Base-by-base conservation (phyloP, 176 grass and related monocot genomes). In the Hordeum marinum region DNA sequence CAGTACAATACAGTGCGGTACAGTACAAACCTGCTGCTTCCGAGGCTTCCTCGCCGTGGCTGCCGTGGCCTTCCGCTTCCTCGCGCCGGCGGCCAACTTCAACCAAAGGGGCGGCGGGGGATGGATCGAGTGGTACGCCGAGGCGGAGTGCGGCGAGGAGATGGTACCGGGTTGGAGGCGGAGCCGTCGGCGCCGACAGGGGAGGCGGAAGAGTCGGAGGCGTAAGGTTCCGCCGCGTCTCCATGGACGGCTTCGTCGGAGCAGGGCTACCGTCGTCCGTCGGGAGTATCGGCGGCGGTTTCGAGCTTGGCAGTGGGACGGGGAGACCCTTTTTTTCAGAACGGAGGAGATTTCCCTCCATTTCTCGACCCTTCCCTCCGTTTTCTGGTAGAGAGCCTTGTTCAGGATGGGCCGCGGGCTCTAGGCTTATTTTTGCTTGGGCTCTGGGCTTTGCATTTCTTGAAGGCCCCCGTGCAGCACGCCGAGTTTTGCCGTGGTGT, bases 31-130 rank as follows among this genome's bases (percentile, higher is more conserved):
- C 71, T 75, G 58, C 1, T 0, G 39, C 39, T 72, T 45, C n/a
- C 3, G n/a, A 40, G 37, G 23, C 54, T 73, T 83, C 39, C 25
- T 4, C 11, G 24, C 52, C 5, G 24, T 40, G 6, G 20, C 82
- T 21, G 57, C 57, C 39, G 43, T 11, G 20, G 13, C 9, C 46
- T 83, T 83, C 63, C 80, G 67, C 67, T 82, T 69, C 67, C 67
- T 70, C 67, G 13, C 14, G 52, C 67, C 50, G 50, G 34, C 50
- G 4, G 32, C 3, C 39, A 39, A 21, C 34, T n/a, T 68, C 34
- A 39, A 34, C 32, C 3, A 34, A 72, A 46, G 69, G 69, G 41
- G 40, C 23, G 69, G 40, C 11, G 12, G 23, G 12, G n/a, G 27
- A 46, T 46, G 23, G 40, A 72, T 72, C 40, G 40, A 27, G 69